These are phyloP conservation scores for Russula griseocarnosa DNA, from an alignment of 768 basidiomycete genomes.

Conservation along the genomic window DNA sequence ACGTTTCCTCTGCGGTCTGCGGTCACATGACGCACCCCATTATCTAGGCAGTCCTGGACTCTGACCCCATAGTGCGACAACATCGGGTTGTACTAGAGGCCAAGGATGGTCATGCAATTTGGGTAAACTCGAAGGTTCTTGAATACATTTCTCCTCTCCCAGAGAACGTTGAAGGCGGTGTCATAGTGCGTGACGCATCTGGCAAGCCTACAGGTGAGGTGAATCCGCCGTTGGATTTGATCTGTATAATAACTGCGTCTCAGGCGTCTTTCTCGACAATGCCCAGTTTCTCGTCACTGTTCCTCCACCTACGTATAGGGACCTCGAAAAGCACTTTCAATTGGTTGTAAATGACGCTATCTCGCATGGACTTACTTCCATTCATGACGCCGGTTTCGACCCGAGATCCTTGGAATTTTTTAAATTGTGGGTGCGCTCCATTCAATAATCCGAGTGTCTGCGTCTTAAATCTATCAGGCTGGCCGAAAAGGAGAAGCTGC, in stretches of 20 bases:
- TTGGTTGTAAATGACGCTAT: conserved; percentile 65
- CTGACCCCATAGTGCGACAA: conserved; percentile 60
- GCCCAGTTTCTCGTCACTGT: conserved; percentile 71
- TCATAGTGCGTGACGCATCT: conserved; percentile 62
- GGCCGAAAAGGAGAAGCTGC: conserved; percentile 55
- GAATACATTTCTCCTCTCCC: conserved; percentile 60
- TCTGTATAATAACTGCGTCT: conserved; percentile 11
- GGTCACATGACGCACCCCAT: not conserved
- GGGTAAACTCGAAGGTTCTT: conserved; percentile 70
- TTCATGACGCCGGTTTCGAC: conserved; percentile 81
- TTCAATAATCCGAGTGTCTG: conserved; percentile 13
- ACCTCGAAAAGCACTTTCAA: conserved; percentile 58
- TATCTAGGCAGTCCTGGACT: conserved; percentile 63
- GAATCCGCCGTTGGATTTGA: conserved; percentile 12
- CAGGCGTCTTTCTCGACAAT: conserved; percentile 80
- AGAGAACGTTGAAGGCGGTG: conserved; percentile 68
- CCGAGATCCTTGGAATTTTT: conserved; percentile 73
- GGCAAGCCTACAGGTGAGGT: conserved; percentile 67
- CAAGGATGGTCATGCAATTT: conserved; percentile 86
- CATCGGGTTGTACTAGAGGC: conserved; percentile 74
- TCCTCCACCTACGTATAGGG: conserved; percentile 59
- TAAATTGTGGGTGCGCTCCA: conserved; percentile 45
- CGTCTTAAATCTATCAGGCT: conserved; percentile 43
- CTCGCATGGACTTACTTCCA: conserved; percentile 67
- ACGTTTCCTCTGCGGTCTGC: not conserved